These are phyloP conservation scores for Phytophthora constricta DNA, from an alignment of 352 stramenopile species.

Conservation along the genomic window DNA sequence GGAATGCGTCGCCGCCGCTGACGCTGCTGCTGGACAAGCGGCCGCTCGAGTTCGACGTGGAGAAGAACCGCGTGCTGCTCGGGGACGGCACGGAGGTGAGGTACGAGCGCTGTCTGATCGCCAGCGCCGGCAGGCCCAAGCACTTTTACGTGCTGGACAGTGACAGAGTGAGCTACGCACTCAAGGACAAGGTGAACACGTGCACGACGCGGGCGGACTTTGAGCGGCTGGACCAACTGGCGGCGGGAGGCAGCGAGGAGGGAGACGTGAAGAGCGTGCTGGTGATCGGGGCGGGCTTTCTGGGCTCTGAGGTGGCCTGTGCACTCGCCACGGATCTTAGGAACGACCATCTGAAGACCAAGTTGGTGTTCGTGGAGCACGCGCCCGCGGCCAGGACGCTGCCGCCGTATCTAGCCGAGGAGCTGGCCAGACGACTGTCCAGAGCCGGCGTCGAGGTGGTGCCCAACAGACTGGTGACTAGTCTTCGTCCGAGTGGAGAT, in stretches of 20 bases:
- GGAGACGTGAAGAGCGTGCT: slow-evolving; percentile 65
- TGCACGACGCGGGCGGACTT: slow-evolving; percentile 86
- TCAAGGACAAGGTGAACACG: slow-evolving; percentile 89
- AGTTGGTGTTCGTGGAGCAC: slow-evolving; percentile 64
- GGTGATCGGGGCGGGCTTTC: slow-evolving; percentile 90
- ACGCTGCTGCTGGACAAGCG: slow-evolving; percentile 84
- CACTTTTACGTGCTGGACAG: slow-evolving; percentile 91
- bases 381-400: slow-evolving; percentile 69
- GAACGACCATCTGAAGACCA: slow-evolving; percentile 54
- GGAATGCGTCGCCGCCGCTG: slow-evolving; percentile 49
- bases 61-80: slow-evolving; percentile 85
- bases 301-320: slow-evolving; percentile 89
- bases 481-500: slow-evolving; percentile 61
- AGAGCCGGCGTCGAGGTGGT: slow-evolving; percentile 73
- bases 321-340: slow-evolving; percentile 70
- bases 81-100: slow-evolving; percentile 79
- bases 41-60: slow-evolving; percentile 82
- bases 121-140: slow-evolving; percentile 79
- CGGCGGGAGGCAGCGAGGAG: slow-evolving; percentile 27
- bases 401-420: slow-evolving; percentile 81
- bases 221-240: slow-evolving; percentile 72
- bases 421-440: slow-evolving; percentile 67
- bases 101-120: slow-evolving; percentile 90
- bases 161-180: slow-evolving; percentile 79
- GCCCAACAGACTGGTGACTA: slow-evolving; percentile 78